Evolutionary conservation across 2,329 filamentous ascomycete genomes (phyloP).

Genomic region (Aureobasidium mangrovei): DNA sequence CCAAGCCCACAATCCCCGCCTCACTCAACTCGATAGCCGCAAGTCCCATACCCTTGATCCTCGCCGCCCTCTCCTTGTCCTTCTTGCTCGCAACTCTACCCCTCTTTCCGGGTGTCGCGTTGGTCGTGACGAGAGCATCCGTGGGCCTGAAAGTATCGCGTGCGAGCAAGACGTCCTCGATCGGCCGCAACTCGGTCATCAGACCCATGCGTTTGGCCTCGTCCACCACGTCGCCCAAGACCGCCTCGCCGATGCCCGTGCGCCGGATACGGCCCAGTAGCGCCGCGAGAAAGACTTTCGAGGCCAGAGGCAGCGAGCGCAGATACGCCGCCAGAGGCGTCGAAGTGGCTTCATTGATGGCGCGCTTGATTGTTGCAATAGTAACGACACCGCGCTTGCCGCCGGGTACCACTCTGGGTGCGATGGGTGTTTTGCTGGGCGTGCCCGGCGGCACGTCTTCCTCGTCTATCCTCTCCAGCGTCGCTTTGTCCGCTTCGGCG

Average conservation of each 20-base stretch:
- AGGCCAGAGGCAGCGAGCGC: constrained; percentile 67
- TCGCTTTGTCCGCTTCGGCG: constrained; percentile 62
- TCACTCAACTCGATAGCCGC: constrained; percentile 79
- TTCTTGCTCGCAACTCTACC: constrained; percentile 25
- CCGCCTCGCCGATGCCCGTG: constrained; percentile 78
- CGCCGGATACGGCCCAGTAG: constrained; percentile 69
- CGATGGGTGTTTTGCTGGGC: constrained; percentile 39
- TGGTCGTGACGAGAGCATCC: constrained; percentile 15
- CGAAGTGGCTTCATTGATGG: constrained; percentile 89
- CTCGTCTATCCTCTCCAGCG: constrained; percentile 28
- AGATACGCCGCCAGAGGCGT: constrained; percentile 87
- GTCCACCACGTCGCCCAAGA: constrained; percentile 80
- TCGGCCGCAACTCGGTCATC: constrained; percentile 51
- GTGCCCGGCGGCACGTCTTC: constrained; percentile 40
- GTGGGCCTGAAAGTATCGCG: constrained; percentile 29
- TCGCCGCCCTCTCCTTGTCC: constrained; percentile 30
- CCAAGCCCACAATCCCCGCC: constrained; percentile 78
- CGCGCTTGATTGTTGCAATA: constrained; percentile 85
- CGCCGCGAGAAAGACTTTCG: constrained; percentile 78
- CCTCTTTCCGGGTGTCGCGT: constrained; percentile 25
- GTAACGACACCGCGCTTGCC: constrained; percentile 57
- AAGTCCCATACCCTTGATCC: constrained; percentile 54
- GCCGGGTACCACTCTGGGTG: not conserved
- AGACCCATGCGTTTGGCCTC: constrained; percentile 65
- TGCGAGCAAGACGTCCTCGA: constrained; percentile 52